Evolutionary conservation across 1,284 basidiomycete species (phyloP).

Genomic region (Coniferiporia sulphurascens): DNA sequence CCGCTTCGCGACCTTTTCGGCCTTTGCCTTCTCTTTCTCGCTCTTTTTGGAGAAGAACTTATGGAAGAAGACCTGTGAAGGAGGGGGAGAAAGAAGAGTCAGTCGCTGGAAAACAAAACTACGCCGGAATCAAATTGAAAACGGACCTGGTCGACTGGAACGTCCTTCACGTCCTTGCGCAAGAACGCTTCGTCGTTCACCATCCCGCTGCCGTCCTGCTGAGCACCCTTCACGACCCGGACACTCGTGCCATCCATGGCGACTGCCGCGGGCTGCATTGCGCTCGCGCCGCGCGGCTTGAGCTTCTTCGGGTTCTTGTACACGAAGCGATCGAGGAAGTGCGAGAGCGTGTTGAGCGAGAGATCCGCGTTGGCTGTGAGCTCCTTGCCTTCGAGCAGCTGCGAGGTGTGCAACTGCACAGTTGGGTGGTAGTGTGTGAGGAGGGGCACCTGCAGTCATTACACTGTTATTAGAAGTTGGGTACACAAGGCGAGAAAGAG

Average conservation of each 20-base stretch:
- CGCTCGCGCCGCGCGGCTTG: constrained; percentile 71
- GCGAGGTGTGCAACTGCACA: constrained; percentile 80
- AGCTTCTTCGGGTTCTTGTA: constrained; percentile 95
- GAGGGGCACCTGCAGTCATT: constrained; percentile 58
- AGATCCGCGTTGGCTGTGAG: constrained; percentile 86
- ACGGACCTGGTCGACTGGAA: constrained; percentile 84
- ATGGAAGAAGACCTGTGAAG: constrained; percentile 58
- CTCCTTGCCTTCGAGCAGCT: constrained; percentile 68
- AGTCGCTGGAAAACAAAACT: not conserved
- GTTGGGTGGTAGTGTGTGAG: constrained; percentile 90
- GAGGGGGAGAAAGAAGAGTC: not conserved
- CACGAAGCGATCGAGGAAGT: constrained; percentile 87
- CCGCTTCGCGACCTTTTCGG: constrained; percentile 40
- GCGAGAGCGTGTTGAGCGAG: constrained; percentile 87
- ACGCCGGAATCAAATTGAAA: not conserved
- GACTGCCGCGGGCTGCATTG: constrained; percentile 92
- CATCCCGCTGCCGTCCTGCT: constrained; percentile 38
- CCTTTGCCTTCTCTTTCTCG: constrained; percentile 45
- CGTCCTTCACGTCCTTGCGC: constrained; percentile 65
- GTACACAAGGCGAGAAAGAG: not conserved
- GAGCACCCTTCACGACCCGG: constrained; percentile 68
- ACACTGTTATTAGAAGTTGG: not conserved
- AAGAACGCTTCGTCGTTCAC: constrained; percentile 83
- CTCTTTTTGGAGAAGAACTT: constrained; percentile 63
- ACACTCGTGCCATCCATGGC: constrained; percentile 58